phyloP scores from a whole-genome alignment of 116 monocot genomes.

The Cymodocea nodosa region DNA sequence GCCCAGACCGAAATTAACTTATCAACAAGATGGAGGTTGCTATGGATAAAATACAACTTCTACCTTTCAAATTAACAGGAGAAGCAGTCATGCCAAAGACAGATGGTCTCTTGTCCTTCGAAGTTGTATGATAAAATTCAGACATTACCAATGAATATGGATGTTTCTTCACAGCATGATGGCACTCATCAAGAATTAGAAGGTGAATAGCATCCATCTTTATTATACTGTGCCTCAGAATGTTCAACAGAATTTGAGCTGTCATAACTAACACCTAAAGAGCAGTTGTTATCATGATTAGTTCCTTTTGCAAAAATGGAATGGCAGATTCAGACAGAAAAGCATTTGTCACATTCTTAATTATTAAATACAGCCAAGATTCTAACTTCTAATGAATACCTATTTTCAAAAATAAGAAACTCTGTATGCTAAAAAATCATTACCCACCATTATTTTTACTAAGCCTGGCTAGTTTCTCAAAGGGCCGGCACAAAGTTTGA shows the following conservation, averaged over 20 bases:
- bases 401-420: no score
- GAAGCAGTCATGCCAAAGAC: constrained; percentile 99
- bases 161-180: constrained; percentile 99
- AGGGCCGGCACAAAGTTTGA: no score
- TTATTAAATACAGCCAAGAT: no score
- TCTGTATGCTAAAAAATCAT: no score
- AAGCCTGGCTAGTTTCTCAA: no score
- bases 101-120: constrained; percentile 83
- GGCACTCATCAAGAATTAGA: constrained; percentile 96
- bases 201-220: constrained; percentile 95
- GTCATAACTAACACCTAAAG: constrained; percentile 96
- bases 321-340: background rate
- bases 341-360: no score
- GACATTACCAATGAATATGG: constrained; percentile 99
- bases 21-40: background rate
- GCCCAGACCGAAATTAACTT: background rate
- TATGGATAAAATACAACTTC: background rate
- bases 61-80: constrained; percentile 97
- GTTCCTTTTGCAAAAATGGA: no score
- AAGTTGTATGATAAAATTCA: constrained; percentile 95
- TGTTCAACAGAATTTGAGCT: constrained; percentile 98
- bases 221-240: constrained; percentile 94
- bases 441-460: no score
- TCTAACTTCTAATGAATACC: no score
- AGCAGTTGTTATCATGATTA: constrained; percentile 1